Base-by-base conservation (phyloP, 1,284 basidiomycete genomes). In the Coriolopsis trogii region DNA sequence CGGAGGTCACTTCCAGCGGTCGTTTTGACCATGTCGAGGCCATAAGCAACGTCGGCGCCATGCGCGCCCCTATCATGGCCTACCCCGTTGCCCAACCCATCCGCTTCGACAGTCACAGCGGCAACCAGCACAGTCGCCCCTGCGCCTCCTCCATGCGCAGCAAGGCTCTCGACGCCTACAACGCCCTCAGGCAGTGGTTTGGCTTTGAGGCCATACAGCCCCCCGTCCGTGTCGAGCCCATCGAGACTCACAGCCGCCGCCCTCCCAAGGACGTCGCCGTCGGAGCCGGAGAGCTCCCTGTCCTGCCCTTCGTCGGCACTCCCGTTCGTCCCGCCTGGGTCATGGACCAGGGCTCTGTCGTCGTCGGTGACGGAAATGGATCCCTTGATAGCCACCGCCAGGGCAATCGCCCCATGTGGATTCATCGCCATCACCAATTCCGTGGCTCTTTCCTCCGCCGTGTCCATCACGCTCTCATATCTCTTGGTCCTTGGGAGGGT, bases 401-500 rank as follows among this genome's bases (percentile, higher is more conserved):
- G n/a, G 67, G 59, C 23, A 50, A 61, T 31, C 64, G 64, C 46
- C 64, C 64, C 39, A 63, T 67, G 51, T 67, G 66, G 46, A 23
- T 37, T 4, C 64, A 70, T 44, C 62, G 57, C 47, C 63, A 60
- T 49, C 54, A 51, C 36, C 54, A 51, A 34, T 46, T 60, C 50
- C 67, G 61, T 18, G 57, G 63, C 4, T 70, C 76, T 25, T 87
- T 88, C 75, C 56, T 78, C 45, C 70, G 67, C 40, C 83, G 89
- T 41, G 70, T 91, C 51, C 80, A 84, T 62, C 70, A 72, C 50
- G 84, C 87, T 2, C 70, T 91, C 49, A 80, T 82, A 73, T 69
- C 79, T 4, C 78, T 91, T 13, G 86, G 88, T n/a, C 81, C 81
- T 20, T 91, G 89, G 87, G 89, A 91, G 68, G 87, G 87, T 44